A percentile compares a stretch with the other conserved stretches of the same genome.
phyloP scores from a whole-genome alignment of 495 filamentous ascomycete species.

The Neurospora sp. region DNA sequence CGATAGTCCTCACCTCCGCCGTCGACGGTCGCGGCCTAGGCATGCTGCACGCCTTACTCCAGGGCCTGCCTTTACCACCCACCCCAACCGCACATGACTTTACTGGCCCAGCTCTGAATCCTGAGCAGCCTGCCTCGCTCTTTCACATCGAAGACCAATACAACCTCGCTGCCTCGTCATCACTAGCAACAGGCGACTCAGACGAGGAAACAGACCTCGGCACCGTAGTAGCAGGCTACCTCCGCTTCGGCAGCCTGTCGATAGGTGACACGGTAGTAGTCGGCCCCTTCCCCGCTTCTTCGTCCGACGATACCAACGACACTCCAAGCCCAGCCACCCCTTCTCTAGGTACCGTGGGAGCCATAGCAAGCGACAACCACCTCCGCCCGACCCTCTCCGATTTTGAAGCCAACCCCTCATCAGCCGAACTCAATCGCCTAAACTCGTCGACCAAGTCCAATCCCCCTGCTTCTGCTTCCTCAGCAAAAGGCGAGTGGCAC shows the following conservation, averaged over 20 bases:
- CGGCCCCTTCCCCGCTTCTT: constrained; percentile 53
- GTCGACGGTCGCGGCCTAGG: constrained; percentile 76
- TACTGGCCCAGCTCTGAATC: constrained; percentile 33
- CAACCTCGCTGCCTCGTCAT: constrained; percentile 37
- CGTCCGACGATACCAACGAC: constrained; percentile 26
- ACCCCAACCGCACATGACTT: constrained; percentile 37
- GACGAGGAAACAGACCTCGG: constrained; percentile 27
- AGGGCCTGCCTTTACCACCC: constrained; percentile 61
- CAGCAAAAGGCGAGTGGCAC: constrained; percentile 58
- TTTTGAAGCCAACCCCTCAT: constrained; percentile 27
- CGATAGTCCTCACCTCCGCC: constrained; percentile 81
- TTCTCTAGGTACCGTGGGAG: neutral
- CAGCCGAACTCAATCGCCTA: constrained; percentile 31
- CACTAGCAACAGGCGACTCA: constrained; percentile 28
- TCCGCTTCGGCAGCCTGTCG: constrained; percentile 66
- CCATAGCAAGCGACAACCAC: constrained; percentile 18
- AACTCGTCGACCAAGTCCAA: constrained; percentile 13
- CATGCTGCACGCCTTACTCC: constrained; percentile 70
- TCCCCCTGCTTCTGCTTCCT: constrained; percentile 32
- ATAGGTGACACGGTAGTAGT: constrained; percentile 71
- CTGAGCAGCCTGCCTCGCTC: constrained; percentile 43
- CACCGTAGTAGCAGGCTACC: constrained; percentile 70
- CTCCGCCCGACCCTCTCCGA: constrained; percentile 21
- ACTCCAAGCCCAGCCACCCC: constrained; percentile 14
- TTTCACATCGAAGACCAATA: constrained; percentile 83